Conservation (phyloP, 2,329 filamentous ascomycete genomes). For the Cladosporium phlei region DNA sequence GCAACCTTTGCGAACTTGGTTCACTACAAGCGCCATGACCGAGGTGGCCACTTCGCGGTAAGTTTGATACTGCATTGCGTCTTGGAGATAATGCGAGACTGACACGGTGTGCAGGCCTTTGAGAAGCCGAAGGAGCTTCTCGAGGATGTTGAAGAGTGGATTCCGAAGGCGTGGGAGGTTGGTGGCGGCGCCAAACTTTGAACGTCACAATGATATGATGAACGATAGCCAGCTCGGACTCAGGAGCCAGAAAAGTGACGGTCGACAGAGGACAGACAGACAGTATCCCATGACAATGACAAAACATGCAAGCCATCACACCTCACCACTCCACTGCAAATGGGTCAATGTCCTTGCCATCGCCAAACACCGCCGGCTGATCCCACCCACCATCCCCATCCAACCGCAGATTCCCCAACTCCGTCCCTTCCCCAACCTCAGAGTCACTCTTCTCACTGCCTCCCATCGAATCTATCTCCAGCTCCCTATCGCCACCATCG, state of each 20-base stretch:
- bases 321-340: neutral
- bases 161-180: constrained; percentile 28
- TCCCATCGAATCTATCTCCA: neutral
- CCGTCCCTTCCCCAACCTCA: neutral
- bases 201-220: neutral
- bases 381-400: constrained; percentile 4
- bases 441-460: neutral
- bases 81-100: neutral
- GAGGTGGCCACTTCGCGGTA: constrained; percentile 38
- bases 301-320: neutral
- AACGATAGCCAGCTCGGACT: too few relatives aligned
- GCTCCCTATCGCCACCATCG: neutral
- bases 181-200: constrained; percentile 9
- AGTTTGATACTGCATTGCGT: constrained; percentile 4
- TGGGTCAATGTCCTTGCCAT: neutral
- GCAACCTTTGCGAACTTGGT: constrained; percentile 34
- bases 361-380: neutral
- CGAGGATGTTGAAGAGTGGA: constrained; percentile 32
- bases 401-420: neutral
- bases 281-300: neutral
- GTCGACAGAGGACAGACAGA: neutral
- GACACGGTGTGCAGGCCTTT: constrained; percentile 25
- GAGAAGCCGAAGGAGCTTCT: constrained; percentile 32
- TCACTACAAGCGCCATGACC: constrained; percentile 35
- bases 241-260: too few relatives aligned